Evolutionary conservation across 495 filamentous ascomycete genomes (phyloP).

Genomic region (Trichoderma gamsii): DNA sequence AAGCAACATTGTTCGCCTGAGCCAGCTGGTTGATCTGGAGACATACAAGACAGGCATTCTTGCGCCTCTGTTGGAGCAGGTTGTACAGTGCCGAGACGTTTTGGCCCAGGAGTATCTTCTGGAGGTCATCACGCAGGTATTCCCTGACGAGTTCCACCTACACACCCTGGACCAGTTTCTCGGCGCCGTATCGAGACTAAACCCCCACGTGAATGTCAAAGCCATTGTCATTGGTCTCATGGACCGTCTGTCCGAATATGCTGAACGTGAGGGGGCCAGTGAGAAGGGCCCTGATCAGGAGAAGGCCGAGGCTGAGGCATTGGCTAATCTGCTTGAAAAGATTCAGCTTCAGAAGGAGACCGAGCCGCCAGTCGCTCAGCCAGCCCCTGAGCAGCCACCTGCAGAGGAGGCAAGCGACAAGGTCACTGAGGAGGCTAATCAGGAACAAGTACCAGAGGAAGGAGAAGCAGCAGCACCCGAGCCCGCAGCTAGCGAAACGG

Average conservation of each 20-base stretch:
- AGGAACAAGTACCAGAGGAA: conserved; percentile 18
- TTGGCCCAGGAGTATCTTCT: conserved; percentile 95
- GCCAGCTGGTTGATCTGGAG: conserved; percentile 91
- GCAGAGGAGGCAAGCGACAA: conserved; percentile 23
- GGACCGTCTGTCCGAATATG: conserved; percentile 91
- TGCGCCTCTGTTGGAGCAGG: conserved; percentile 85
- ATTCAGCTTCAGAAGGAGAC: conserved; percentile 61
- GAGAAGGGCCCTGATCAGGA: conserved; percentile 63
- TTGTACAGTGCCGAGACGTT: conserved; percentile 95
- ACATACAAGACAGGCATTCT: conserved; percentile 88
- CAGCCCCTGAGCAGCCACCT: conserved; percentile 18
- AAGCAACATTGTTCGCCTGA: conserved; percentile 89
- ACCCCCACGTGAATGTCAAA: conserved; percentile 94
- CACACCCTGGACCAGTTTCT: conserved; percentile 93
- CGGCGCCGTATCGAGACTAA: conserved; percentile 81
- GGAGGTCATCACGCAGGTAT: conserved; percentile 97
- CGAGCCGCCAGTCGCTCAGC: conserved; percentile 16
- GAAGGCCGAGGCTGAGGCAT: conserved; percentile 78
- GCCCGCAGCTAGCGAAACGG: conserved; percentile 26
- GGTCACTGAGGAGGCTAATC: conserved; percentile 25
- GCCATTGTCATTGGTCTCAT: conserved; percentile 97
- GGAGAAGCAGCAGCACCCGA: conserved; percentile 22
- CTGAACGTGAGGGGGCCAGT: conserved; percentile 75
- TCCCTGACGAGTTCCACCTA: conserved; percentile 96
- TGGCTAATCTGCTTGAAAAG: conserved; percentile 67